Base-by-base conservation (phyloP, 768 basidiomycete genomes). In the Russula griseocarnosa region DNA sequence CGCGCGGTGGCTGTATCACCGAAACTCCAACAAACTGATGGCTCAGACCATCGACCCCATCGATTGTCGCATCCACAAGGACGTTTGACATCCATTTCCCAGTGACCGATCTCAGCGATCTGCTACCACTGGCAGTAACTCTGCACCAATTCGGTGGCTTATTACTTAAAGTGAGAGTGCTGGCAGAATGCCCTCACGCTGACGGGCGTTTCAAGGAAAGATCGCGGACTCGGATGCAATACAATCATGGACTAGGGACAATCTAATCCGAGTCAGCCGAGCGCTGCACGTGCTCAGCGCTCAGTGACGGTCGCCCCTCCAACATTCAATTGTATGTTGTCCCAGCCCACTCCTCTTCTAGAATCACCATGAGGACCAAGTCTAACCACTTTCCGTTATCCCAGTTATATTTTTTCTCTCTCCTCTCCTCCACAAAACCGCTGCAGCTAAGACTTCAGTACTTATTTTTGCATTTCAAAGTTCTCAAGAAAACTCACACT, bases 281-380 rank as follows among this genome's bases (percentile, higher is more conserved):
- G 5, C 5, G 30, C 30, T 30, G 30, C 30, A 30, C 30, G 30
- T 30, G 30, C 30, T 6, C 30, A 30, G n/a, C n/a, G n/a, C n/a
- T n/a, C n/a, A n/a, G n/a, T n/a, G n/a, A n/a, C n/a, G n/a, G 30
- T 30, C 30, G 30, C 30, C 30, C 30, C 30, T 30, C 30, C 30
- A 6, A 30, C 30, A 28, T 32, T 40, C 36, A 20, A 40, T 46
- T 38, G 56, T 24, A 22, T 47, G 51, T 66, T 47, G 51, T 66
- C 65, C 61, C 65, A 63, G 30, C 51, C 65, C 54, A 63, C 38
- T 55, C 57, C 54, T 66, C 58, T 26, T 63, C 52, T 58, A 55
- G 22, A 51, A 66, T 63, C 16, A 13, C 46, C 65, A 66, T 63
- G 4, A 18, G 24, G 30, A 66, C 40, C 50, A 63, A 18, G 38